A percentile compares a stretch with the other conserved stretches of the same genome.
phyloP scores from a whole-genome alignment of 140 eudicot species.

The Artemisia princeps region DNA sequence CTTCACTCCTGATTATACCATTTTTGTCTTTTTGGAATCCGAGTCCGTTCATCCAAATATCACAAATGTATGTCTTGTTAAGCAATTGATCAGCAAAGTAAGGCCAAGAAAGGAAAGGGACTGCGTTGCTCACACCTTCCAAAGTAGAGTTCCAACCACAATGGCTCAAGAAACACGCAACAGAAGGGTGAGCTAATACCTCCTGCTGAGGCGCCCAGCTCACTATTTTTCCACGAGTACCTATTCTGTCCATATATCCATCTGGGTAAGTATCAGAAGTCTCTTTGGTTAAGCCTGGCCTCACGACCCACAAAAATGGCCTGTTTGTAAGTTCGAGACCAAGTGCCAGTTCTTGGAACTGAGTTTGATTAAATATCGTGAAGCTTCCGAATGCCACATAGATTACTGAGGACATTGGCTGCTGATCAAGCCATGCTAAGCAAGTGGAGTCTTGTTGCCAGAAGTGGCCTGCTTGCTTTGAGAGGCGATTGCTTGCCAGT shows the following conservation, averaged over 20 bases:
- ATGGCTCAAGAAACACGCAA: slow-evolving; percentile 57
- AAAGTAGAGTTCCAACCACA: slow-evolving; percentile 70
- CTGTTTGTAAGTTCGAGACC: slow-evolving; percentile 45
- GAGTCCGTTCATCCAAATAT: slow-evolving; percentile 49
- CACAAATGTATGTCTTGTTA: slow-evolving; percentile 45
- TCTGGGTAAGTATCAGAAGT: slow-evolving; percentile 38
- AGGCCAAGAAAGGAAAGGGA: slow-evolving; percentile 63
- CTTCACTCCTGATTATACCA: slow-evolving; percentile 35
- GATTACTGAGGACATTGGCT: slow-evolving; percentile 31
- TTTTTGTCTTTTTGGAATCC: slow-evolving; percentile 34
- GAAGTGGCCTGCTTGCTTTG: slow-evolving; percentile 32
- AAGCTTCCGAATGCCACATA: slow-evolving; percentile 54
- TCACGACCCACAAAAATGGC: slow-evolving; percentile 37
- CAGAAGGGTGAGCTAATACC: slow-evolving; percentile 43
- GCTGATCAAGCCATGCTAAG: slow-evolving; percentile 46
- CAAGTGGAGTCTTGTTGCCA: slow-evolving; percentile 44
- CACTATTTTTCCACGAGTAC: slow-evolving; percentile 39
- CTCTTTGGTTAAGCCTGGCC: slow-evolving; percentile 2
- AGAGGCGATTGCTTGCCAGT: slow-evolving; percentile 30
- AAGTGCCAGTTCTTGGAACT: slow-evolving; percentile 43
- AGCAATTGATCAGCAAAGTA: slow-evolving; percentile 61
- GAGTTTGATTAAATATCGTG: slow-evolving; percentile 33
- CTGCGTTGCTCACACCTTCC: slow-evolving; percentile 47
- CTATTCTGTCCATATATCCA: slow-evolving; percentile 34
- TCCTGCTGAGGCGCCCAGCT: slow-evolving; percentile 62